phyloP scores from a whole-genome alignment of 202 grass and related monocot genomes.

The Carex sylvatica region DNA sequence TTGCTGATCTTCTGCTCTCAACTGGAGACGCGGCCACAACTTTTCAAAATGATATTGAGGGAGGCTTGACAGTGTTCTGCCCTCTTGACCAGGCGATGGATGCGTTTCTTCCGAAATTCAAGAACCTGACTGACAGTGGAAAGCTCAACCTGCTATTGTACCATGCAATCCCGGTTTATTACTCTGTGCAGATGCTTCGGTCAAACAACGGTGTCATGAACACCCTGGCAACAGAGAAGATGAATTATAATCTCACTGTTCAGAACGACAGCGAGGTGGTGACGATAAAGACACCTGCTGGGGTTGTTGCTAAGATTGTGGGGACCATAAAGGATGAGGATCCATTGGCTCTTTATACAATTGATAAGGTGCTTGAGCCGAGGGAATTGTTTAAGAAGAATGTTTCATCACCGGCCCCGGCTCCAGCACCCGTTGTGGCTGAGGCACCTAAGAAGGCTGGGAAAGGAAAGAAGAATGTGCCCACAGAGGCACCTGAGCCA shows the following conservation, averaged over 20 bases:
- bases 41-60: constrained; percentile 24
- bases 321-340: constrained; percentile 40
- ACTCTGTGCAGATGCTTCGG: constrained; percentile 44
- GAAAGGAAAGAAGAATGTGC: constrained; percentile 4
- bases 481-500: not conserved
- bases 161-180: constrained; percentile 49
- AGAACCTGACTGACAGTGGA: constrained; percentile 38
- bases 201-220: constrained; percentile 42
- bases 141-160: constrained; percentile 40
- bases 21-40: constrained; percentile 29
- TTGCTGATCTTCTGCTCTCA: constrained; percentile 39
- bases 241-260: constrained; percentile 38
- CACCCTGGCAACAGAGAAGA: constrained; percentile 44
- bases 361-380: constrained; percentile 53
- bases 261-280: constrained; percentile 37
- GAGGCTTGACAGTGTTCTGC: constrained; percentile 53
- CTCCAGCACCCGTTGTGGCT: constrained; percentile 14
- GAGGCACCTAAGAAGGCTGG: constrained; percentile 21
- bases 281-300: constrained; percentile 31
- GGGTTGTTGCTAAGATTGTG: constrained; percentile 29
- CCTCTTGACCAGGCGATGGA: constrained; percentile 36
- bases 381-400: constrained; percentile 41
- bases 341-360: constrained; percentile 43
- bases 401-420: not conserved
- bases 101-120: constrained; percentile 42